A percentile compares a stretch with the other conserved stretches of the same genome.
Conservation (phyloP, 352 stramenopile species). For the Phytophthora brassicae region DNA sequence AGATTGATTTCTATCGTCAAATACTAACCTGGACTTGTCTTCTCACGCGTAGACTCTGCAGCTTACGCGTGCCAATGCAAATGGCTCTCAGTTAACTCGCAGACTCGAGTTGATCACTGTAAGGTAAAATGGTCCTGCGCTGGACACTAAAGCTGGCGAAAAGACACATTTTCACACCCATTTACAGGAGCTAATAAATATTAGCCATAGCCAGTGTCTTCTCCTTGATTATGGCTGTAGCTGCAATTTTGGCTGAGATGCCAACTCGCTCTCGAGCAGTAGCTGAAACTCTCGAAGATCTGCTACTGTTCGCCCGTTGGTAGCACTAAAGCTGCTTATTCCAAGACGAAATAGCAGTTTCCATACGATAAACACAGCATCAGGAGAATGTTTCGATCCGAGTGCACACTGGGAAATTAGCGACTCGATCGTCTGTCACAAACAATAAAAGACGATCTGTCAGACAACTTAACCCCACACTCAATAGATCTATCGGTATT, state of each 20-base stretch:
- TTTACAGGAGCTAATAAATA: slow-evolving; percentile 26
- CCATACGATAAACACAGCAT: slow-evolving; percentile 61
- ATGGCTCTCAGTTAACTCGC: slow-evolving; percentile 62
- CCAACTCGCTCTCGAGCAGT: slow-evolving; percentile 47
- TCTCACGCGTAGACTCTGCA: slow-evolving; percentile 33
- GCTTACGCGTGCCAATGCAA: slow-evolving; percentile 86
- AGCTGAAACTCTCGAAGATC: slow-evolving; percentile 38
- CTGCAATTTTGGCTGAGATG: slow-evolving; percentile 57
- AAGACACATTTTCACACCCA: slow-evolving; percentile 10
- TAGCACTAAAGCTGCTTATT: slow-evolving; percentile 1
- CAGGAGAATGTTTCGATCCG: slow-evolving; percentile 49
- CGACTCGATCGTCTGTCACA: slow-evolving; percentile 60
- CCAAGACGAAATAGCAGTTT: slow-evolving; percentile 58
- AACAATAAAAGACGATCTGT: not conserved
- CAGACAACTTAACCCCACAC: not conserved
- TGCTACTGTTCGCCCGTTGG: slow-evolving; percentile 14
- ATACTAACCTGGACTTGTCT: not conserved
- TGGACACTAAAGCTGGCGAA: slow-evolving; percentile 40
- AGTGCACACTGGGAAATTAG: slow-evolving; percentile 62
- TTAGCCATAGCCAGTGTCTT: slow-evolving; percentile 9
- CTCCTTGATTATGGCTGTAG: slow-evolving; percentile 36
- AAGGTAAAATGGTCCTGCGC: slow-evolving; percentile 77
- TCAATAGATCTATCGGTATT: not conserved
- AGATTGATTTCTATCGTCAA: not conserved
- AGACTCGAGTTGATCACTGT: slow-evolving; percentile 49